Conservation (phyloP, 2,329 filamentous ascomycete species). For the Aspergillus sp. region DNA sequence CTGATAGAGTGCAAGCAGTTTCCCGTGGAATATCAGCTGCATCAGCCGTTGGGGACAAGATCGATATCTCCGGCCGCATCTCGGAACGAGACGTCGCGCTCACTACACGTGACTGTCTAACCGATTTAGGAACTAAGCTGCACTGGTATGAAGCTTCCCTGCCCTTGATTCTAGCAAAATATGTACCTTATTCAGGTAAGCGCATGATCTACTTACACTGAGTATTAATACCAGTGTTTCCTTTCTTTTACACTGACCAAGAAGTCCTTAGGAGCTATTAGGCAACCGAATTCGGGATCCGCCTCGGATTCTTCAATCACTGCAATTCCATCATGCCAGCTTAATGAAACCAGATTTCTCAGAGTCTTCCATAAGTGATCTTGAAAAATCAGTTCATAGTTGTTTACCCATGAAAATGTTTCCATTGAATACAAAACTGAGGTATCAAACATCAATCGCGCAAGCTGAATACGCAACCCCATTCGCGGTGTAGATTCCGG, state of each 20-base stretch:
- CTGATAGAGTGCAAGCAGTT: background rate
- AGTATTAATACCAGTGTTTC: background rate
- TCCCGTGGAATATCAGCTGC: background rate
- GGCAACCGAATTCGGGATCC: background rate
- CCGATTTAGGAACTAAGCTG: constrained; percentile 4
- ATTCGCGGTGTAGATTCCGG: background rate
- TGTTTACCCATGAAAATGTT: background rate
- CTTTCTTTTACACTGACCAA: background rate
- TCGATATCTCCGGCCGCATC: background rate
- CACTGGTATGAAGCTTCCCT: background rate
- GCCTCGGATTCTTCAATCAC: background rate
- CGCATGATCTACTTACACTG: background rate
- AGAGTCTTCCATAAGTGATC: background rate
- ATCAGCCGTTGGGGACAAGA: background rate
- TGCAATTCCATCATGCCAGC: background rate
- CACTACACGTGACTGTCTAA: constrained; percentile 5
- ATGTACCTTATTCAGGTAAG: background rate
- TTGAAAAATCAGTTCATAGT: background rate
- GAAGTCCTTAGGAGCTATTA: background rate
- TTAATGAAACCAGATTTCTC: background rate
- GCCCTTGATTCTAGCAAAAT: background rate
- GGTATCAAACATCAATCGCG: background rate
- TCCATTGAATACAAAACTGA: background rate
- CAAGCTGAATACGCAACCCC: background rate
- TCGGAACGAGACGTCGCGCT: constrained; percentile 5